Base-by-base conservation (phyloP, 176 grass and related monocot species). In the Bothriochloa decipiens region DNA sequence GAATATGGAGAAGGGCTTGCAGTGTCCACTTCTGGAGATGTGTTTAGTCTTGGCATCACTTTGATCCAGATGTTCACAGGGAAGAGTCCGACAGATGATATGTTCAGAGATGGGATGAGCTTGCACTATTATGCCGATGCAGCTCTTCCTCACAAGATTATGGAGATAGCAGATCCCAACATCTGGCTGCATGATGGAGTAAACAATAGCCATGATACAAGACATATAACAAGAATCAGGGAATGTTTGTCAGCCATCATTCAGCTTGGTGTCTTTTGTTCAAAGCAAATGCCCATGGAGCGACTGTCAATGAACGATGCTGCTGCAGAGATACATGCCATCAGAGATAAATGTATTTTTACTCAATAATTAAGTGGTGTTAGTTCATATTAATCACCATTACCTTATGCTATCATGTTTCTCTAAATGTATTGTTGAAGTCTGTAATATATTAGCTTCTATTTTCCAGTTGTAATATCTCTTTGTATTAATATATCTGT, bases 321-420 rank as follows among this genome's bases (percentile, higher is more conserved):
- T 50, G 72, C 73, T n/a, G 46, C n/a, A 55, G 33, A 84, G 72
- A 84, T 76, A 61, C 72, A 84, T 83, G 28, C 41, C 11, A 75
- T 83, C 42, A 74, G 70, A 74, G 81, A 83, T 65, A 22, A 14
- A 16, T 68, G 77, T 63, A 35, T 57, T 16, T 41, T 33, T 84
- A 41, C 33, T 67, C 14, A 53, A 12, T 36, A 46, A 76, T 40
- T 5, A 55, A 57, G 36, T 57, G 32, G 55, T 68, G 32, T 14
- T 35, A 11, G 2, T 28, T 41, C 16, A 76, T 57, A 68, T 69
- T 12, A 42, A 40, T 7, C n/a, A 11, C 47, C 33, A 42, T 14
- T 68, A 47, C 23, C 15, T 12, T 12, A 49, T 76, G 28, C 50
- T 82, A 42, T 14, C 26, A 63, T 45, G 65, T 49, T 81, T 40